Evolutionary conservation across 75 land plant species (phyloP).

Genomic region (Larix kaempferi): DNA sequence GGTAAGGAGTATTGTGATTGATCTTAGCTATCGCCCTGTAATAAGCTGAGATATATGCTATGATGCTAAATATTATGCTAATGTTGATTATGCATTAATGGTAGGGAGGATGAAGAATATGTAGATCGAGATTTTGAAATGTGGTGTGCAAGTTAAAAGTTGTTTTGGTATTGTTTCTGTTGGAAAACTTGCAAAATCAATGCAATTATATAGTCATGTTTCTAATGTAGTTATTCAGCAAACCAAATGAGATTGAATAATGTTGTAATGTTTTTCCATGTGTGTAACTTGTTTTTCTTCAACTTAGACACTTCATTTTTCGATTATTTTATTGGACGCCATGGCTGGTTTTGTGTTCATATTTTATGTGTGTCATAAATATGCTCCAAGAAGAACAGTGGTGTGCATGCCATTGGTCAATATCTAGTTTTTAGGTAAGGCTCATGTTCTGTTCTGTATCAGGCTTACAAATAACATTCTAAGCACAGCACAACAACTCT

Average conservation of each 20-base stretch:
- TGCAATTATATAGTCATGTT: background rate
- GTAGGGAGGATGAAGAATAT: background rate
- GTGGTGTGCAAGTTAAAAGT: background rate
- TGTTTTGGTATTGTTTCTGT: background rate
- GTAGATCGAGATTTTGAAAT: background rate
- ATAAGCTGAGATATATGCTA: background rate
- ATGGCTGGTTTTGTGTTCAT: background rate
- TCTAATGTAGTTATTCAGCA: background rate
- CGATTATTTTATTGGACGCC: too few species aligned
- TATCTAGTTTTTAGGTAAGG: slow-evolving; percentile 4
- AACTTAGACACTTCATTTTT: too few species aligned
- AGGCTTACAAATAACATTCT: slow-evolving; percentile 97
- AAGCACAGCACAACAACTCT: slow-evolving; percentile 96
- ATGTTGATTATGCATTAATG: background rate
- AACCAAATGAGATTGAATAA: background rate
- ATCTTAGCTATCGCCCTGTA: background rate
- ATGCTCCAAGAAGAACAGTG: too few species aligned
- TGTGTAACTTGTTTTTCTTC: too few species aligned
- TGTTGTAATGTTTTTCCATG: background rate
- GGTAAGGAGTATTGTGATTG: background rate
- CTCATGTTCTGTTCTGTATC: background rate
- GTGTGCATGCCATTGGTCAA: too few species aligned
- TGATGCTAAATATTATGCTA: background rate
- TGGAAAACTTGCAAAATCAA: background rate
- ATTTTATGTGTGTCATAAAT: background rate